Percentiles rank a stretch among this genome's conserved stretches.
These are phyloP conservation scores for Sergeia podlipaevii DNA, from an alignment of 208 protist species.

Conservation along the genomic window DNA sequence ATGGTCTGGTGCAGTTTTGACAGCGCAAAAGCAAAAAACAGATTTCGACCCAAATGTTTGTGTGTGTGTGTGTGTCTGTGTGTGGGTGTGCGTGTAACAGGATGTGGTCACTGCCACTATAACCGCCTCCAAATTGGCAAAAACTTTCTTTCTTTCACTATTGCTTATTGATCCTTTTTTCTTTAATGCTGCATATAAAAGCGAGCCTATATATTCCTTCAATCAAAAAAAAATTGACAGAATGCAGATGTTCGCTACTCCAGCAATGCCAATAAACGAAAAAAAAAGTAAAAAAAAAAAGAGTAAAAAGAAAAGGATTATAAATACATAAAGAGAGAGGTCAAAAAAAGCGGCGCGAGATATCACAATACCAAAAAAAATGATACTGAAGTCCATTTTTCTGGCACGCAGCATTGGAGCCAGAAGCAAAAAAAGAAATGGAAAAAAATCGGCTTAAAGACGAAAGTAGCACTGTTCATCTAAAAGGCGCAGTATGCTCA, in stretches of 20 bases:
- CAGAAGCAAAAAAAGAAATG: constrained; percentile 2
- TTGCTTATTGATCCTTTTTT: no score
- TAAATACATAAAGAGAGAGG: not conserved
- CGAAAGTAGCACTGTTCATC: not conserved
- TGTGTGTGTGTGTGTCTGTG: constrained; percentile 4
- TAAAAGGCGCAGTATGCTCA: not conserved
- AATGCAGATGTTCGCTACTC: not conserved
- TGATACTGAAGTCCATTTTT: not conserved
- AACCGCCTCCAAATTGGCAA: no score
- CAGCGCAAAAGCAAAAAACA: no score
- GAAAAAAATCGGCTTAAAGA: constrained; percentile 2
- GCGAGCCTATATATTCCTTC: not conserved
- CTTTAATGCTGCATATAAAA: not conserved
- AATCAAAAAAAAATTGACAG: not conserved
- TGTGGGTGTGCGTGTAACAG: not conserved
- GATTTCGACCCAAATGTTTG: not conserved
- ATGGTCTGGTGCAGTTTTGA: no score
- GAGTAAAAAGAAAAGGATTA: constrained; percentile 2
- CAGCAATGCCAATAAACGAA: no score
- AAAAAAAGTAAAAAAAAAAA: constrained; percentile 3
- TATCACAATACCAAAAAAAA: constrained; percentile 3
- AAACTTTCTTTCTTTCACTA: no score
- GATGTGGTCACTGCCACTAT: not conserved
- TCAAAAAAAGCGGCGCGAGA: not conserved
- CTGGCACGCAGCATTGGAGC: not conserved